Percentiles rank a stretch among this genome's conserved stretches.
These are phyloP conservation scores for Thalassiosira profunda DNA, from an alignment of 108 stramenopile genomes.

Conservation along the genomic window DNA sequence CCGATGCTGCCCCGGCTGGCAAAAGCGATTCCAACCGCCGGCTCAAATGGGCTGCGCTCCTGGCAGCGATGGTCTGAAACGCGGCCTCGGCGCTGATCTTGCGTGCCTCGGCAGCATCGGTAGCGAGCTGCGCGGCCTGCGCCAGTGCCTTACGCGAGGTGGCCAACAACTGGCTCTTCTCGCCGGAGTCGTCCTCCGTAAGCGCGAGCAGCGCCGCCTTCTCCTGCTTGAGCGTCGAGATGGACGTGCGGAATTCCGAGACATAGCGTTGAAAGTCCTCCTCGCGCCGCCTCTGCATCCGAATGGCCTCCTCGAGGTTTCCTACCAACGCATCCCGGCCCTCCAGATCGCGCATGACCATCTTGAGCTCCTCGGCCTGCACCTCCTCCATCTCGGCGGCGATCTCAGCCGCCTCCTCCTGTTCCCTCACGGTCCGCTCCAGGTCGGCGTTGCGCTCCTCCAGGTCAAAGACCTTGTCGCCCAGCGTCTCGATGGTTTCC, in stretches of 20 bases:
- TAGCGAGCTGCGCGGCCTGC: conserved; percentile 76
- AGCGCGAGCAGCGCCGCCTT: conserved; percentile 78
- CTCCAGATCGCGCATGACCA: conserved; percentile 78
- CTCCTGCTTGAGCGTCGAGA: conserved; percentile 79
- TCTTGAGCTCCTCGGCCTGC: conserved; percentile 84
- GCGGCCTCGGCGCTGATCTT: conserved; percentile 74
- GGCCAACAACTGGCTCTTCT: conserved; percentile 67
- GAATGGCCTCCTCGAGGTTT: conserved; percentile 92
- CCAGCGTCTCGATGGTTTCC: conserved; percentile 81
- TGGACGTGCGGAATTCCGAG: conserved; percentile 74
- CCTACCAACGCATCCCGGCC: conserved; percentile 74
- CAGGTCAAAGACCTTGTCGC: conserved; percentile 71
- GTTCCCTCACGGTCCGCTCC: conserved; percentile 65
- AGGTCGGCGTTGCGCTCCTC: conserved; percentile 73
- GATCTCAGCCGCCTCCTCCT: conserved; percentile 90
- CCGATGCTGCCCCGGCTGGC: conserved; percentile 57
- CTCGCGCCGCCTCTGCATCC: conserved; percentile 90
- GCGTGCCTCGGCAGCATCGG: conserved; percentile 79
- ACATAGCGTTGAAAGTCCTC: conserved; percentile 88
- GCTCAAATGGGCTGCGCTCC: conserved; percentile 61
- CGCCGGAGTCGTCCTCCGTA: conserved; percentile 77
- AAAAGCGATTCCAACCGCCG: conserved; percentile 69
- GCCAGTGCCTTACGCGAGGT: conserved; percentile 86
- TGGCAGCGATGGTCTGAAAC: conserved; percentile 68
- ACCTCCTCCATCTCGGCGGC: conserved; percentile 95